phyloP scores from a whole-genome alignment of 2,329 filamentous ascomycete genomes.

The Penicillium occitanis region DNA sequence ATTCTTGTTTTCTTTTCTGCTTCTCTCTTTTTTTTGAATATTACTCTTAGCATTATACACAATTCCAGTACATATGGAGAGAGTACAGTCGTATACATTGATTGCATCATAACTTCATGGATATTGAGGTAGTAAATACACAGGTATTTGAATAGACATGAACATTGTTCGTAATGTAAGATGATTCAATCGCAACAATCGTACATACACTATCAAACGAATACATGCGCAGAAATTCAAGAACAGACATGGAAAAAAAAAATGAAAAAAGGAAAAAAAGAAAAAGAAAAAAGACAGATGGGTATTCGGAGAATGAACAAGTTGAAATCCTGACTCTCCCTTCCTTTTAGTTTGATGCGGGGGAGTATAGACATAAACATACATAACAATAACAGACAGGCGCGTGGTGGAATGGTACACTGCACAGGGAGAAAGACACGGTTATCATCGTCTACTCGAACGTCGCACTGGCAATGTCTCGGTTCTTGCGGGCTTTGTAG shows the following conservation, averaged over 20 bases:
- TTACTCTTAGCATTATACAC: slow-evolving; percentile 8
- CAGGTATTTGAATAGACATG: slow-evolving; percentile 3
- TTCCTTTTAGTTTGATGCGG: slow-evolving; percentile 2
- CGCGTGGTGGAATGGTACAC: background rate
- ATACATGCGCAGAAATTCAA: background rate
- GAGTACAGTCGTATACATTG: background rate
- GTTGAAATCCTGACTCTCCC: slow-evolving; percentile 9
- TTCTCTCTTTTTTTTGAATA: slow-evolving; percentile 10
- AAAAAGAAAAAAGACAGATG: background rate
- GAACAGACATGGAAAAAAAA: background rate
- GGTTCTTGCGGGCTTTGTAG: slow-evolving; percentile 14
- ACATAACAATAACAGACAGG: background rate
- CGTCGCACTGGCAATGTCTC: slow-evolving; percentile 21
- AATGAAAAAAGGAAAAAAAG: no score
- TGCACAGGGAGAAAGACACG: background rate
- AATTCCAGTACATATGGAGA: slow-evolving; percentile 17
- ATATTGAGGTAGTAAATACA: background rate
- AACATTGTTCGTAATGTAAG: background rate
- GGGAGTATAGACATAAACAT: slow-evolving; percentile 7
- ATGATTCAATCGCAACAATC: background rate
- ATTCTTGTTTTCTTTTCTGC: background rate
- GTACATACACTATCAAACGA: background rate
- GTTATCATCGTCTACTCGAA: slow-evolving; percentile 20
- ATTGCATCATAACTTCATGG: background rate
- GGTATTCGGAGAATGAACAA: slow-evolving; percentile 17